Evolutionary conservation across 495 filamentous ascomycete genomes (phyloP), one percentile per base, ranked within the genome.

Genomic region (Aspergillus bridgeri): DNA sequence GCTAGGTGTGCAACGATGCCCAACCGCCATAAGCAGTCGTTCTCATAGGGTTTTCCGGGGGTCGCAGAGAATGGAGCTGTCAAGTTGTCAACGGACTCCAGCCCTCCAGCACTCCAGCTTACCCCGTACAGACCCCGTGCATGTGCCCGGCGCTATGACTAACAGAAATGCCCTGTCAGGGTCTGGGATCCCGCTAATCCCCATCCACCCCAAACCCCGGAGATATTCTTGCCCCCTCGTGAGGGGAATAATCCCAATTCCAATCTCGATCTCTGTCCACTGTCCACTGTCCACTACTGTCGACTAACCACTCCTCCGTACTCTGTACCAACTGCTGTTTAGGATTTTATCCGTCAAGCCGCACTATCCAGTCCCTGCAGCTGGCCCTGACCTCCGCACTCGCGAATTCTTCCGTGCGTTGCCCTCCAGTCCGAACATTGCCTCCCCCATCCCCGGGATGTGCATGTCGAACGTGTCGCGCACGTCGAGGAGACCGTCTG

Each of bases 381-480:
- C 22, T 20, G 6, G 21, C 9, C 21, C 45, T 47, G 20, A 20
- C 15, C 22, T 9, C 19, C 45, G 19, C 20, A 56, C 60, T 62
- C 53, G 13, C 48, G 48, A n/a, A 54, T 65, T 60, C 48, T 38
- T 38, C 48, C 15, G 48, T 42, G 56, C 56, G 58, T 38, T 65
- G 25, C 58, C 62, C 45, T 65, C 73, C 50, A 71, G 45, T 42
- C 73, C 69, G 53, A 68, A 68, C 23, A 70, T 56, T 2, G 67
- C 64, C 61, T 75, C 67, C 42, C 67, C 65, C 66, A 69, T 69
- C 8, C 67, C 65, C 19, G 74, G 75, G 42, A 78, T 75, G 0
- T 75, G 63, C 80, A 83, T 82, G 18, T 82, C 77, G 64, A 83
- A 82, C 13, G 76, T 78, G 56, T 82, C 72, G 43, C 65, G 60